Evolutionary conservation across 2,329 filamentous ascomycete species (phyloP), one percentile per base, ranked within the genome.

Genomic region (Coniochaeta prunicola): DNA sequence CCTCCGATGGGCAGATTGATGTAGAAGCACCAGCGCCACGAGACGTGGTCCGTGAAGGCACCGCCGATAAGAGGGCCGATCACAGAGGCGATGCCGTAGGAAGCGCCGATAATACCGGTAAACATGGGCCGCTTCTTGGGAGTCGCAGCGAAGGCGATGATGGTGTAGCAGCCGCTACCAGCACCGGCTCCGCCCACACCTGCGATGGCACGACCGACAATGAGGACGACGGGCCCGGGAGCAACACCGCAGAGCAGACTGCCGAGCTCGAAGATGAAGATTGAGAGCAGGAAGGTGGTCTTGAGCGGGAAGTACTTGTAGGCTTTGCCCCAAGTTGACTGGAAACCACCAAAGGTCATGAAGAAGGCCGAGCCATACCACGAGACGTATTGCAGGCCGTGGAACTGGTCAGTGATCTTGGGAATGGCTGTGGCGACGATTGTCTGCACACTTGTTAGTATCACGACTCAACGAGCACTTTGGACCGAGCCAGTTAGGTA

Each of bases 1-100:
- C 64, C 68, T 6, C 69, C 69, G 38, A 71, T 65, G 56, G 69
- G 69, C 28, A 71, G 60, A 59, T 69, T 70, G 63, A 70, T 68
- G 60, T 68, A 69, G 56, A 70, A 70, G 58, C 67, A 69, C 54
- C 54, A 56, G 19, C 54, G 33, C 54, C 54, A 56, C 19, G 33
- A 40, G 12, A 56, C 54, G 4, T 56, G 26, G 24, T 56, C 54
- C 5, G 54, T 33, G 24, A 56, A 56, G 19, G 36, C 54, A 19
- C 54, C 54, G 31, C 54, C 54, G 33, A 56, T 56, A 6, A 56
- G 54, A 10, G 54, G 54, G 8, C 54, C 54, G 13, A 56, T 33
- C 12, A 56, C 54, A 19, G 54, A 56, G 9, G 54, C 54, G 36
- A 56, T 56, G 8, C 54, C 54, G 54, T 56, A 56, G 19, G 54